Evolutionary conservation across 2,329 filamentous ascomycete genomes (phyloP).

Genomic region (Fusarium aywerte): DNA sequence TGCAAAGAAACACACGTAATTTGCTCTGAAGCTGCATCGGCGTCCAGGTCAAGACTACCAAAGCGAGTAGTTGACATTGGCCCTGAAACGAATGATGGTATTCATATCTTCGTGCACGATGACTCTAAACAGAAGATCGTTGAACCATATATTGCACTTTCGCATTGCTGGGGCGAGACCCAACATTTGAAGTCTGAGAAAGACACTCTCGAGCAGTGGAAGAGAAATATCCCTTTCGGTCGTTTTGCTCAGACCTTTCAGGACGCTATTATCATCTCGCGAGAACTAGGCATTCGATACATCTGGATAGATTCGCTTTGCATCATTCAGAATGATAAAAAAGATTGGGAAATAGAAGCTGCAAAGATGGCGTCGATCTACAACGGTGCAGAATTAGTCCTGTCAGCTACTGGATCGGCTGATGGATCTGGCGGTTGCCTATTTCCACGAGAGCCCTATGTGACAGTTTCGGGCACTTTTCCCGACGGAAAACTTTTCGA

Average conservation of each 20-base stretch:
- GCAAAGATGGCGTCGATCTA: conserved; percentile 47
- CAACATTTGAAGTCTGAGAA: conserved; percentile 23
- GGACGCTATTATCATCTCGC: conserved; percentile 32
- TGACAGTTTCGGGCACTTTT: conserved; percentile 22
- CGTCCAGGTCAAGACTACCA: conserved; percentile 13
- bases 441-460: conserved; percentile 20
- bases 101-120: conserved; percentile 30
- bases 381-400: conserved; percentile 38
- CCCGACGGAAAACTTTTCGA: conserved; percentile 22
- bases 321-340: conserved; percentile 43
- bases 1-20: conserved; percentile 30
- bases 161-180: conserved; percentile 41
- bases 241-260: conserved; percentile 34
- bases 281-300: conserved; percentile 38
- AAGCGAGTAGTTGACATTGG: conserved; percentile 40
- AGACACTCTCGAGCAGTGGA: conserved; percentile 27
- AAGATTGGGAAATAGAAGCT: conserved; percentile 45
- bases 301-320: conserved; percentile 47
- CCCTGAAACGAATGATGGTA: conserved; percentile 24
- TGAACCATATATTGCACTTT: conserved; percentile 36
- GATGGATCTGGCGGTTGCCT: conserved; percentile 40
- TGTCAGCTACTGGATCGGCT: conserved; percentile 40
- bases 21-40: conserved; percentile 25
- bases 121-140: conserved; percentile 7
- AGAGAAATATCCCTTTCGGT: conserved; percentile 34